Conservation (phyloP, 2,329 filamentous ascomycete genomes). For the Alternaria gaisen region DNA sequence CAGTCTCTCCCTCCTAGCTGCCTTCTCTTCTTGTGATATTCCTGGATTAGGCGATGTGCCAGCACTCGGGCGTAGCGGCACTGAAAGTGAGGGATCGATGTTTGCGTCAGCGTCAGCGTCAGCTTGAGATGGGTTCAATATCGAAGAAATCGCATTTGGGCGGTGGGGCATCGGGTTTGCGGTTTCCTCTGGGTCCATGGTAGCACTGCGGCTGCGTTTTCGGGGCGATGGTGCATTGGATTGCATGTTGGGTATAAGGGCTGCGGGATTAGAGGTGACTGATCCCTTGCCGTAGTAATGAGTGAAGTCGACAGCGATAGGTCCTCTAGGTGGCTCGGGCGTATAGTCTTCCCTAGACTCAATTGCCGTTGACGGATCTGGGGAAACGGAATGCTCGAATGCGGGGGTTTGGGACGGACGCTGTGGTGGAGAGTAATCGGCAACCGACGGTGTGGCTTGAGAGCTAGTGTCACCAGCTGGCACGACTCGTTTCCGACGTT, state of each 20-base stretch:
- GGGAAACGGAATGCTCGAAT: conserved; percentile 47
- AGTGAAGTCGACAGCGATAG: conserved; percentile 50
- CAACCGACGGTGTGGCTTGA: conserved; percentile 38
- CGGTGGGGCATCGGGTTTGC: conserved; percentile 41
- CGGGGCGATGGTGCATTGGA: conserved; percentile 38
- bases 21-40: conserved; percentile 40
- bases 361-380: conserved; percentile 42
- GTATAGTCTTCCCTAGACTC: conserved; percentile 42
- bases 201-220: conserved; percentile 50
- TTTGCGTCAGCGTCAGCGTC: conserved; percentile 36
- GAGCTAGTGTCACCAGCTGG: conserved; percentile 68
- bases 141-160: conserved; percentile 46
- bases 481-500: conserved; percentile 92
- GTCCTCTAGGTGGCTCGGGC: conserved; percentile 37
- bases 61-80: conserved; percentile 27
- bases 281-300: conserved; percentile 38
- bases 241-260: conserved; percentile 25
- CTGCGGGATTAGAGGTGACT: conserved; percentile 25
- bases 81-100: conserved; percentile 46
- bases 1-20: conserved; percentile 40
- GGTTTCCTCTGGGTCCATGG: conserved; percentile 41
- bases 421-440: conserved; percentile 42
- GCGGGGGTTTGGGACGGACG: conserved; percentile 39
- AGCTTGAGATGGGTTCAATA: conserved; percentile 40
- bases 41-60: conserved; percentile 29